Evolutionary conservation across 2,329 filamentous ascomycete genomes (phyloP), one percentile per base, ranked within the genome.

Genomic region (Colletotrichum phormii): DNA sequence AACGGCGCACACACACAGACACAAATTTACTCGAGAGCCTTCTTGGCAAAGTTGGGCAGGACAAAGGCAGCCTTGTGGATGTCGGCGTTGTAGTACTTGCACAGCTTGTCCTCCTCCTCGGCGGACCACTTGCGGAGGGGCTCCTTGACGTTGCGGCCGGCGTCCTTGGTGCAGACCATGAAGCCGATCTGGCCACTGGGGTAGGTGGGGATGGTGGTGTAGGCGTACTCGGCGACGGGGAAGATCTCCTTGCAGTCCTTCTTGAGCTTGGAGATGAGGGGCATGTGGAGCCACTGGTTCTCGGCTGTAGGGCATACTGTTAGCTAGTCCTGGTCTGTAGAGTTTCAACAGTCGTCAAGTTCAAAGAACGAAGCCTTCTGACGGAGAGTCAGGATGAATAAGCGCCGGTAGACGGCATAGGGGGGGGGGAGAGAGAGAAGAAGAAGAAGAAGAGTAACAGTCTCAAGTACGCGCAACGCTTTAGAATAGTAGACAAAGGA

Each of bases 131-230:
- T 88, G 81, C 97, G 93, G 75, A 98, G 81, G 66, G 97, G 97
- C 85, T 92, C 94, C 84, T 90, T 94, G 82, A 98, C 90, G 85
- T 99, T 90, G 83, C 92, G 91, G 81, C 86, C 91, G 82, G 91
- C 87, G 82, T 98, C 96, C 91, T 99, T 98, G 92, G 90, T 94
- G 92, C 97, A 98, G 82, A 99, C 94, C 95, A 99, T 98, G 92
- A 99, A 99, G 82, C 97, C 97, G 81, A 99, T 99, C 89, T 99
- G 97, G 82, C 97, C 97, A 70, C 95, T 97, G 77, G 97, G 97
- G 89, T 99, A 99, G 82, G 97, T 99, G 73, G 97, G 97, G 85
- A 99, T 99, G 80, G 96, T 98, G 81, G 96, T 98, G 91, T 98
- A 99, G 79, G 94, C 97, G 87, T 98, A 99, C 88, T 99, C 97